Conservation (phyloP, 2,329 filamentous ascomycete species). For the Coleophoma crateriformis region DNA sequence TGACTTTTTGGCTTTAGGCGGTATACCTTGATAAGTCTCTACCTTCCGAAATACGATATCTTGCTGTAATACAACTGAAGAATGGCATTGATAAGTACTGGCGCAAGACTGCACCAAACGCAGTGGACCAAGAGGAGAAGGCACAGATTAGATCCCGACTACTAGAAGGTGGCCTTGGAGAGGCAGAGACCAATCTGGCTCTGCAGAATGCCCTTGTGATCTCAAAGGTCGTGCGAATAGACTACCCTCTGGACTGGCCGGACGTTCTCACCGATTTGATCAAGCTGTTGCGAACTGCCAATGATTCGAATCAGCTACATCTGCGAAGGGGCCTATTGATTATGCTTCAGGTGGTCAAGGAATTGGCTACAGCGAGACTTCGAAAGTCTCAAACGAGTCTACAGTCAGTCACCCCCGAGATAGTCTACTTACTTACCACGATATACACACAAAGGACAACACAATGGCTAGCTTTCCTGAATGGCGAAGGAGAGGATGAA, state of each 20-base stretch:
- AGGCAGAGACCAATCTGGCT: constrained; percentile 70
- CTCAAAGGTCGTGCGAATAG: constrained; percentile 82
- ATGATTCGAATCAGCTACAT: constrained; percentile 54
- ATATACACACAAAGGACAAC: constrained; percentile 74
- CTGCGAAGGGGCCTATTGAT: constrained; percentile 71
- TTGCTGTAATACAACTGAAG: constrained; percentile 90
- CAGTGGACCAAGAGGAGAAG: constrained; percentile 72
- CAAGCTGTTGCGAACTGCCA: constrained; percentile 54
- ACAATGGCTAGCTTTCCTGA: constrained; percentile 60
- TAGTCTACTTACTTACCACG: constrained; percentile 71
- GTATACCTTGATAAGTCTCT: constrained; percentile 77
- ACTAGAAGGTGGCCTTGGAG: constrained; percentile 70
- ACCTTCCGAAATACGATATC: constrained; percentile 73
- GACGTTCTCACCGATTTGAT: constrained; percentile 57
- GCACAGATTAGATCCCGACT: constrained; percentile 67
- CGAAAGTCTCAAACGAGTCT: constrained; percentile 70
- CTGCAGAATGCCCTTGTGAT: constrained; percentile 84
- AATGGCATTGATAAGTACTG: constrained; percentile 96
- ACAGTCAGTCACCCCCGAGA: constrained; percentile 73
- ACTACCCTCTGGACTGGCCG: constrained; percentile 84
- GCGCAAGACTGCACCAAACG: constrained; percentile 60
- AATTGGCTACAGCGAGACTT: constrained; percentile 75
- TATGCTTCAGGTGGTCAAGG: constrained; percentile 83
- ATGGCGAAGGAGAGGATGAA: constrained; percentile 51
- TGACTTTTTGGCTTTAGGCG: constrained; percentile 41